Base-by-base conservation (phyloP, 106 monocot species). In the Ottelia alismoides region DNA sequence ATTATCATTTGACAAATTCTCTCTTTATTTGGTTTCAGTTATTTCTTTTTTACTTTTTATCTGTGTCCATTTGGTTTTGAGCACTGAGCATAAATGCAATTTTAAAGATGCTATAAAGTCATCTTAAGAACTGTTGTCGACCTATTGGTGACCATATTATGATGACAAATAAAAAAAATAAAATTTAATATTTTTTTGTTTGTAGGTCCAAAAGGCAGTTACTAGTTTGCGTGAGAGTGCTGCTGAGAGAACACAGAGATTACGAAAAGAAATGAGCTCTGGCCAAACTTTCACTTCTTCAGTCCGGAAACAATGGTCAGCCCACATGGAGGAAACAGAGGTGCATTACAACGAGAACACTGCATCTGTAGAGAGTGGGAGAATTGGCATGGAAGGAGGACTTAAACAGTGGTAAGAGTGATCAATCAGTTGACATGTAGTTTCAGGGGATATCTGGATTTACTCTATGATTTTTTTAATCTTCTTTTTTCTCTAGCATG, bases 201-300 rank as follows among this genome's bases (percentile, higher is more conserved):
- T 21, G 17, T 28, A 94, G 93, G 88, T 94, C 47, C 74, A 84
- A 81, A 53, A 53, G 54, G 72, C 83, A 29, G 63, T 94, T 46
- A 45, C 49, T 59, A 60, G 65, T 58, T 70, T 94, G 19, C 61
- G 65, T 10, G 49, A 64, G 26, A 72, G 66, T 65, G 75, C 74
- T 44, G 70, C 59, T 56, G 63, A 65, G 27, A 75, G 71, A 68
- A 67, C 67, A 31, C 61, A 57, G 28, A 55, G 61, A 56, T 23
- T 94, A 59, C 61, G 75, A 27, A 57, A 52, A 18, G 78, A 94
- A 62, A 80, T 88, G 45, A 52, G 64, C 16, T 65, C 40, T 55
- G 61, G 76, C 26, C 62, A 46, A 27, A 27, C 64, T 32, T 72
- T 73, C 35, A 81, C 83, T 65, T 53, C 67, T 54, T 67, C 57